A percentile compares a stretch with the other conserved stretches of the same genome.
Evolutionary conservation across 345 rosid species (phyloP).

Genomic region (Passiflora organensis): DNA sequence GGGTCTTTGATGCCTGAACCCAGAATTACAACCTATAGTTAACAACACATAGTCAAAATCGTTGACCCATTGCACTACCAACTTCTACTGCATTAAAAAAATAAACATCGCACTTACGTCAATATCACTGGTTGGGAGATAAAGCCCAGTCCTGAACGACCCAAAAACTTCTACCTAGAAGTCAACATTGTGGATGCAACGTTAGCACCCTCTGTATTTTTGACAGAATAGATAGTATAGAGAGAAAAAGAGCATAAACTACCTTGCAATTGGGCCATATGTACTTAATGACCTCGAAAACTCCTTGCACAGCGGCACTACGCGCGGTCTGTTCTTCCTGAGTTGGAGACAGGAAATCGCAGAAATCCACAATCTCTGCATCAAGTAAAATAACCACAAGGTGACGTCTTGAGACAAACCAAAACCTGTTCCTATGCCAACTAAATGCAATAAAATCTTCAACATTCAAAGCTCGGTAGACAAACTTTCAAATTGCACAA

Average conservation of each 20-base stretch:
- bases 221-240: background rate
- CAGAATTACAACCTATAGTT: slow-evolving; percentile 70
- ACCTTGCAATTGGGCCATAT: slow-evolving; percentile 93
- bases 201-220: background rate
- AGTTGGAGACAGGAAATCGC: slow-evolving; percentile 81
- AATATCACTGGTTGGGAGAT: slow-evolving; percentile 92
- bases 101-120: slow-evolving; percentile 54
- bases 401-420: background rate
- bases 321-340: slow-evolving; percentile 64
- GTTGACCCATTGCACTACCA: background rate
- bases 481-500: too few relatives aligned
- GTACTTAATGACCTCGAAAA: slow-evolving; percentile 62
- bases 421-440: background rate
- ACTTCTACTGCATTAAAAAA: background rate
- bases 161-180: slow-evolving; percentile 83
- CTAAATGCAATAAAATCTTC: background rate
- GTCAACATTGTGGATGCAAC: slow-evolving; percentile 9
- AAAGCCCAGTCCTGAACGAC: slow-evolving; percentile 78
- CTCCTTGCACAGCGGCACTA: slow-evolving; percentile 49
- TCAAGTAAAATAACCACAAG: slow-evolving; percentile 6
- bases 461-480: background rate
- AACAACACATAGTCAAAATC: slow-evolving; percentile 5
- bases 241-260: slow-evolving; percentile 6
- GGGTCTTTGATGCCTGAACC: slow-evolving; percentile 67
- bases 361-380: slow-evolving; percentile 82